Percentiles rank a stretch among this genome's conserved stretches.
Evolutionary conservation across 371 early-diverging fungal species (phyloP).

Genomic region (Mucor racemosus): DNA sequence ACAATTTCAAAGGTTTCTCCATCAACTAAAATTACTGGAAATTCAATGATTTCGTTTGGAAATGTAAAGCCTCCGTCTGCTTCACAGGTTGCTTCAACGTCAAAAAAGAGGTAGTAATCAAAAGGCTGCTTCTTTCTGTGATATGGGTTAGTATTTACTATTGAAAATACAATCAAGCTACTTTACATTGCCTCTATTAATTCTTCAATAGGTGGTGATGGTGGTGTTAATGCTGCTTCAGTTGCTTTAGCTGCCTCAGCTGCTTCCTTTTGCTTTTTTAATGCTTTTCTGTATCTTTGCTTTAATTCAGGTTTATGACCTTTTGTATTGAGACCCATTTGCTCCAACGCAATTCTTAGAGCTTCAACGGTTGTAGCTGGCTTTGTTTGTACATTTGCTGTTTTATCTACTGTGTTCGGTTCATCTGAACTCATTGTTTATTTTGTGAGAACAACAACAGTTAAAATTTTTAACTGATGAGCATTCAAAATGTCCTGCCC

Average conservation of each 20-base stretch:
- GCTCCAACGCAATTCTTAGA: slow-evolving; percentile 48
- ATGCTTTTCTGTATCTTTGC: slow-evolving; percentile 52
- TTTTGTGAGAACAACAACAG: not conserved
- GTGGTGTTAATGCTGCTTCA: slow-evolving; percentile 3
- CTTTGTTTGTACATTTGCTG: not conserved
- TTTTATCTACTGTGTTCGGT: not conserved
- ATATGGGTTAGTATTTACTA: not conserved
- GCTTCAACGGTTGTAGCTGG: slow-evolving; percentile 45
- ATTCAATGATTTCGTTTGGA: slow-evolving; percentile 86
- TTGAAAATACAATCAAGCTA: not conserved
- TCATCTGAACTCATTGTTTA: not conserved
- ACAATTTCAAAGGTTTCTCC: slow-evolving; percentile 63
- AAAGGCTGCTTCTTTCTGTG: slow-evolving; percentile 23
- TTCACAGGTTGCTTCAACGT: slow-evolving; percentile 86
- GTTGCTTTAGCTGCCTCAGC: slow-evolving; percentile 1
- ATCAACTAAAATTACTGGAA: slow-evolving; percentile 76
- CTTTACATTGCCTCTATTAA: not conserved
- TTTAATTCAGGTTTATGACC: slow-evolving; percentile 59
- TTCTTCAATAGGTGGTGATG: not conserved
- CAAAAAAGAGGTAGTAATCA: slow-evolving; percentile 73
- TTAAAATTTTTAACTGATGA: not conserved
- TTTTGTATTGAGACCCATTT: slow-evolving; percentile 51
- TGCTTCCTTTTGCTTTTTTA: slow-evolving; percentile 36
- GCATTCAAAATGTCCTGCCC: not conserved
- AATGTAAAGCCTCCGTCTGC: slow-evolving; percentile 57